Base-by-base conservation (phyloP, 805 yeast species). In the Scheffersomyces amazonensis region DNA sequence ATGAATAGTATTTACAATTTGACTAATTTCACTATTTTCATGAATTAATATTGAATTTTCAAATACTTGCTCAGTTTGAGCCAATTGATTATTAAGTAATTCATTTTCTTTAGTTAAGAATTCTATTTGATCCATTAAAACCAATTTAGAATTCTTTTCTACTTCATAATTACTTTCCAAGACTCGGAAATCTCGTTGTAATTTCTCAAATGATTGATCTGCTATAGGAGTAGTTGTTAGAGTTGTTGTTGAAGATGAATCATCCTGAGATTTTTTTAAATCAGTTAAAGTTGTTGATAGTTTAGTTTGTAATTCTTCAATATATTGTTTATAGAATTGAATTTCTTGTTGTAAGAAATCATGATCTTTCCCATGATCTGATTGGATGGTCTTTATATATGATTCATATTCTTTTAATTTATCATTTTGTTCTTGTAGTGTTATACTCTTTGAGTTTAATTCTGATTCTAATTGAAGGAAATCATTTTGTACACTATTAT, bases 51-150 rank as follows among this genome's bases (percentile, higher is more conserved):
- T 28, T 16, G 30, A 21, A 11, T 21, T 12, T 4, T 34, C 37
- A 5, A 22, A n/a, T 20, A 22, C 34, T 6, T 18, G 19, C 3
- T 11, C 16, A 9, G 8, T 10, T 13, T 21, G 23, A n/a, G 22
- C 11, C 16, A 16, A 31, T 17, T 16, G 28, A 30, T 12, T 23
- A 16, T 34, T 31, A 3, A 41, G 35, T 28, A 37, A 30, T 16
- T 46, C 43, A 27, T 50, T 56, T 39, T 70, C 69, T 36, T 62
- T 65, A 32, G 73, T 66, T 42, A 76, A 57, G 46, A 60, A 57
- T 48, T 77, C 83, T 31, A 77, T 62, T 54, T 77, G 80, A 47
- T 76, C 81, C 34, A 77, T 73, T 36, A 77, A 71, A 32, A 73
- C 58, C 41, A 71, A 62, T 46, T 75, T 75, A 28, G 79, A 74